A percentile compares a stretch with the other conserved stretches of the same genome.
These are phyloP conservation scores for Yarrowia hollandica DNA, from an alignment of 805 yeast genomes.

Conservation along the genomic window DNA sequence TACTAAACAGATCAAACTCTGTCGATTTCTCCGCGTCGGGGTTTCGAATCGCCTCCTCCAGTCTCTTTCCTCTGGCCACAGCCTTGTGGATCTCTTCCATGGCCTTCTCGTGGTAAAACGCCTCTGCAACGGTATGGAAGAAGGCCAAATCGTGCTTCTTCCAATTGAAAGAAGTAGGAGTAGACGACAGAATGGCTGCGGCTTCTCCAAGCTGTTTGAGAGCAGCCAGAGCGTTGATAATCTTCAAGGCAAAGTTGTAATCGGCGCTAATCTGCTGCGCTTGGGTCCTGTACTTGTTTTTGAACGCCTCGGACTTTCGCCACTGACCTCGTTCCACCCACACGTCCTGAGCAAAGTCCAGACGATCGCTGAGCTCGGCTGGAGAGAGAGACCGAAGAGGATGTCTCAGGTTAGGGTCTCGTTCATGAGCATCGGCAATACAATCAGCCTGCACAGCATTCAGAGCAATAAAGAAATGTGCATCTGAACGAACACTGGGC, in stretches of 20 bases:
- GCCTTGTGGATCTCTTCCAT: constrained; percentile 3
- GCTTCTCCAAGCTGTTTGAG: constrained; percentile 14
- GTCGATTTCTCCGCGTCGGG: background rate
- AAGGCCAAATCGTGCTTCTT: constrained; percentile 13
- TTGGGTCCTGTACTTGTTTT: background rate
- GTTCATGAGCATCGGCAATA: background rate
- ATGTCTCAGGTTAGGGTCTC: constrained; percentile 8
- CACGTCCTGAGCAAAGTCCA: constrained; percentile 21
- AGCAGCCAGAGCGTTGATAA: constrained; percentile 21
- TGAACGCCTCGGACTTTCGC: background rate
- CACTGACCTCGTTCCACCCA: constrained; percentile 27
- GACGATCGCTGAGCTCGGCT: background rate
- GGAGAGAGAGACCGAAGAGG: background rate
- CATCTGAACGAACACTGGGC: background rate
- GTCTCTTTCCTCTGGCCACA: background rate
- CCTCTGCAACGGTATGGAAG: constrained; percentile 3
- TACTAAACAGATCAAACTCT: constrained; percentile 13
- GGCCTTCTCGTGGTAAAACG: background rate
- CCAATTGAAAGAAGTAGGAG: constrained; percentile 21
- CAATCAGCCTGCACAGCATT: constrained; percentile 9
- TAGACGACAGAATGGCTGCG: background rate
- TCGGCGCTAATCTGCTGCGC: background rate
- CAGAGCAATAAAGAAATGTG: constrained; percentile 12
- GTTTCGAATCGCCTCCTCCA: background rate
- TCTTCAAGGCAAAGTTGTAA: constrained; percentile 24